These are phyloP conservation scores for Chiua virens DNA, from an alignment of 768 basidiomycete species.

Conservation along the genomic window DNA sequence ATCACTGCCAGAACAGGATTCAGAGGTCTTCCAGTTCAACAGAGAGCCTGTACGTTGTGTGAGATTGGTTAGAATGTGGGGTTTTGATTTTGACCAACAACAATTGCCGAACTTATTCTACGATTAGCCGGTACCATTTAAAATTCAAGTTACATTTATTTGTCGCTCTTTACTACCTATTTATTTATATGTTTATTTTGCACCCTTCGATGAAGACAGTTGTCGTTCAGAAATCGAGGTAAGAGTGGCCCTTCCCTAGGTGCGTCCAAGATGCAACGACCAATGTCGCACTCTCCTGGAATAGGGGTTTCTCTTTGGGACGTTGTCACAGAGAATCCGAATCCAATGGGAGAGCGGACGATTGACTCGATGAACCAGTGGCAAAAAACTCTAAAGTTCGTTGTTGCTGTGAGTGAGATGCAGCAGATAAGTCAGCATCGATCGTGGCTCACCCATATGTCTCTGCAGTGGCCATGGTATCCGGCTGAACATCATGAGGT, in stretches of 20 bases:
- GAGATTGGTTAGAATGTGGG: too few relatives aligned
- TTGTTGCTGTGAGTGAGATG: neutral
- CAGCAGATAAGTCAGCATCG: too few relatives aligned
- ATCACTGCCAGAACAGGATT: too few relatives aligned
- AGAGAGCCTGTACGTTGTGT: too few relatives aligned
- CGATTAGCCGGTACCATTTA: too few relatives aligned
- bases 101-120: too few relatives aligned
- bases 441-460: neutral
- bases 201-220: slow-evolving; percentile 61
- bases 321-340: neutral
- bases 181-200: too few relatives aligned
- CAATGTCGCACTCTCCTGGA: neutral
- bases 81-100: too few relatives aligned
- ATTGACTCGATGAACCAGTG: neutral
- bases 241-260: neutral
- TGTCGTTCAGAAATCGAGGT: neutral
- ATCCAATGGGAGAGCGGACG: neutral
- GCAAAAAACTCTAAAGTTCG: neutral
- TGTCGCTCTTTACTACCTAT: too few relatives aligned
- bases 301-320: neutral
- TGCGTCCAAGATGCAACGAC: neutral
- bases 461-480: neutral
- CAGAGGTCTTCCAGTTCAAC: too few relatives aligned
- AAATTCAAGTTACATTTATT: too few relatives aligned
- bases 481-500: neutral